Percentiles rank a stretch among this genome's conserved stretches.
These are phyloP conservation scores for Mycena sp. DNA, from an alignment of 1,284 basidiomycete species.

Conservation along the genomic window DNA sequence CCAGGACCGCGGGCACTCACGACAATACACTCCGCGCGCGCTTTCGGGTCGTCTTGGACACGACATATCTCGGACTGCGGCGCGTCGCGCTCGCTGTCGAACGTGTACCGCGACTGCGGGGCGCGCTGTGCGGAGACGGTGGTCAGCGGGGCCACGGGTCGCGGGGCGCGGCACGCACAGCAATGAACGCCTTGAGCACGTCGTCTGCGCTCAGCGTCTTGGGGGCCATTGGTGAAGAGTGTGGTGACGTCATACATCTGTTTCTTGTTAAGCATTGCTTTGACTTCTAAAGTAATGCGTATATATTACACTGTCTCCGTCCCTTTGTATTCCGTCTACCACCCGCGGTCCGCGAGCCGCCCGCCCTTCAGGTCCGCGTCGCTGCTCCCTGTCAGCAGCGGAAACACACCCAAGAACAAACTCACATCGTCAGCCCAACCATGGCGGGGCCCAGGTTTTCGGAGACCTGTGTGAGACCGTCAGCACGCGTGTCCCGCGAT, in stretches of 20 bases:
- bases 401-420: slow-evolving; percentile 1
- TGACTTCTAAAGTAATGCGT: too few relatives aligned
- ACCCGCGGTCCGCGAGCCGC: slow-evolving; percentile 56
- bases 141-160: neutral
- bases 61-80: slow-evolving; percentile 73
- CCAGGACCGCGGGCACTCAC: slow-evolving; percentile 49
- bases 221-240: neutral
- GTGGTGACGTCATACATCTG: too few relatives aligned
- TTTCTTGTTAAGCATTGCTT: too few relatives aligned
- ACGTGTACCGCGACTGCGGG: slow-evolving; percentile 62
- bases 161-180: slow-evolving; percentile 39
- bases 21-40: slow-evolving; percentile 67
- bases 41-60: slow-evolving; percentile 50
- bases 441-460: slow-evolving; percentile 91
- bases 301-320: too few relatives aligned
- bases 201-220: slow-evolving; percentile 25
- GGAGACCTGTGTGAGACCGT: slow-evolving; percentile 71
- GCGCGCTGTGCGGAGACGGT: slow-evolving; percentile 50
- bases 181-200: slow-evolving; percentile 47
- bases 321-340: too few relatives aligned
- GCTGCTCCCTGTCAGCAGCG: slow-evolving; percentile 46
- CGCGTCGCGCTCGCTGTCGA: slow-evolving; percentile 68
- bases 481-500: slow-evolving; percentile 20
- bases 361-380: slow-evolving; percentile 74
- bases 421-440: slow-evolving; percentile 92